Base-by-base conservation (phyloP, 805 yeast genomes). In the Maudiozyma turicensis region DNA sequence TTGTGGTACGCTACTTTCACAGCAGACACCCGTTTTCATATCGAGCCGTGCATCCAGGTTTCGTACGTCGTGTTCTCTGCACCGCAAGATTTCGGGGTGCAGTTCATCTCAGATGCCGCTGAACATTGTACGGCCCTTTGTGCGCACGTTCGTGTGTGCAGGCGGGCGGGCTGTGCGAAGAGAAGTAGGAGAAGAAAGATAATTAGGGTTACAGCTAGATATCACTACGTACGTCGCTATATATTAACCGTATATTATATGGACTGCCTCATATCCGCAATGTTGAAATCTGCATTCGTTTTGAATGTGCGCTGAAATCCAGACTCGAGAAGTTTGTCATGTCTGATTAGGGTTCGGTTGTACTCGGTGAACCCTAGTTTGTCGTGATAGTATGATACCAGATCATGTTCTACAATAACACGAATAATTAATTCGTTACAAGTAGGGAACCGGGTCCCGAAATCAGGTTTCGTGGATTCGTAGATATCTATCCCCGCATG, bases 351-450 rank as follows among this genome's bases (percentile, higher is more conserved):
- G 49, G 51, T 69, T 4, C 59, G 60, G 6, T 58, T 50, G 0
- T 65, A 54, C 32, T 54, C 58, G 1, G 10, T 44, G 50, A 74
- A 80, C 0, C 73, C 72, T 48, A 75, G 70, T 28, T 64, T 63
- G 1, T 58, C 50, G 4, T 60, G 57, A 54, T 80, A 80, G 58
- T 72, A 78, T 2, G 60, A 66, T 2, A 67, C 73, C 44, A 80
- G 60, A 6, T 70, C 55, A 60, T 80, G 86, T 48, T 77, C 78
- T 11, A 65, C 66, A 28, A 80, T 72, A 26, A 73, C 78, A 32
- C 67, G 68, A 0, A 75, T 75, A 50, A 65, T 54, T 15, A 73
- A 46, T 6, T 15, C 44, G 6, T 34, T 26, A 33, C 43, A 40
- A n/a, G 38, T 9, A 6, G 43, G 43, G 28, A 2, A 20, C 4